phyloP scores from a whole-genome alignment of 208 protist genomes.

The Jaenimonas drosophilae region DNA sequence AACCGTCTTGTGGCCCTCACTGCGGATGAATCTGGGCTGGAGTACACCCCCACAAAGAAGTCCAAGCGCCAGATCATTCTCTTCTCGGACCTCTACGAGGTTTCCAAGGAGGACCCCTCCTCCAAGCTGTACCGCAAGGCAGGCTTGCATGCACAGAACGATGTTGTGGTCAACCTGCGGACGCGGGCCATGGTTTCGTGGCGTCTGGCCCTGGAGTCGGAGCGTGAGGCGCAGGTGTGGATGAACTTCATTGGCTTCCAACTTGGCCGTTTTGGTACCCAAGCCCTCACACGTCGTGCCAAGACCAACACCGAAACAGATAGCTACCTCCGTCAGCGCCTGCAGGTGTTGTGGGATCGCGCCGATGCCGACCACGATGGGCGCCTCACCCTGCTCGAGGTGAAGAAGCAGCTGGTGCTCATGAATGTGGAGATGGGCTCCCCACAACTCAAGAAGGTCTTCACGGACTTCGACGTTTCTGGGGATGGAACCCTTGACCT shows the following conservation, averaged over 20 bases:
- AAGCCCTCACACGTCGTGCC: too few species aligned
- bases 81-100: constrained; percentile 40
- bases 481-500: constrained; percentile 30
- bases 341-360: constrained; percentile 32
- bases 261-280: too few species aligned
- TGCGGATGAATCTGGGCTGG: constrained; percentile 16
- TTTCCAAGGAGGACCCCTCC: constrained; percentile 18
- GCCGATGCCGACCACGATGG: constrained; percentile 34
- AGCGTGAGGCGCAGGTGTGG: constrained; percentile 15
- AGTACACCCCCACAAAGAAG: constrained; percentile 44
- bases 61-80: constrained; percentile 18
- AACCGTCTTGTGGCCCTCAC: constrained; percentile 18
- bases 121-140: constrained; percentile 33
- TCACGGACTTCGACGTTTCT: constrained; percentile 24
- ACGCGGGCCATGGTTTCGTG: constrained; percentile 16
- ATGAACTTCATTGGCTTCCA: constrained; percentile 26
- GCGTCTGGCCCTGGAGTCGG: constrained; percentile 20
- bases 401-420: constrained; percentile 29
- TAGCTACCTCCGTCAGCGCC: constrained; percentile 15
- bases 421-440: constrained; percentile 30
- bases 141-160: constrained; percentile 14
- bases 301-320: constrained; percentile 3
- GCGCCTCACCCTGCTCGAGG: constrained; percentile 29
- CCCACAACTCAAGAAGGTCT: constrained; percentile 9
- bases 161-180: constrained; percentile 37